Evolutionary conservation across 768 basidiomycete species (phyloP).

Genomic region (Goffeauzyma gilvescens): DNA sequence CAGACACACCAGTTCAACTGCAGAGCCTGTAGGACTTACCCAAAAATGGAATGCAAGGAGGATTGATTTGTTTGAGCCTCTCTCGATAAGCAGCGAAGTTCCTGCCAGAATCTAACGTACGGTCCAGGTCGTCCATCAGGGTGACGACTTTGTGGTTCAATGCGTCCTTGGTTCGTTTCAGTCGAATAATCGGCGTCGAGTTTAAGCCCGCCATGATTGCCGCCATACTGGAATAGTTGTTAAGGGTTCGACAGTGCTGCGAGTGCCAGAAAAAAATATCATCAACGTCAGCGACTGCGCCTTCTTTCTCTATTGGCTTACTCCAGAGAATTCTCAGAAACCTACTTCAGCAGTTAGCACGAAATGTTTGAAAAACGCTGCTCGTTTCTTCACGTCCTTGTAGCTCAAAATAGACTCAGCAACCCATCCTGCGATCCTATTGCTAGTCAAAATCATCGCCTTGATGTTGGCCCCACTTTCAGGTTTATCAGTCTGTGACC

Average conservation of each 20-base stretch:
- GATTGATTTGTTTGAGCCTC: constrained; percentile 59
- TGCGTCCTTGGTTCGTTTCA: constrained; percentile 86
- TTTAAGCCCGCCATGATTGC: constrained; percentile 87
- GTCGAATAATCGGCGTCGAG: constrained; percentile 73
- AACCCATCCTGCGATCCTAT: constrained; percentile 43
- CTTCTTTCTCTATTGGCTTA: not conserved
- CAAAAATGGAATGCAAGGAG: constrained; percentile 91
- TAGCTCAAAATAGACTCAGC: constrained; percentile 85
- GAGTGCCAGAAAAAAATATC: too few relatives aligned
- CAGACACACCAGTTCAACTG: not conserved
- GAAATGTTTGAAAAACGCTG: constrained; percentile 65
- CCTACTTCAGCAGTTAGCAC: constrained; percentile 79
- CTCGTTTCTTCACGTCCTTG: constrained; percentile 64
- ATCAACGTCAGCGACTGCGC: not conserved
- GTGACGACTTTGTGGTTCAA: constrained; percentile 56
- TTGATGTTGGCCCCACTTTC: constrained; percentile 10
- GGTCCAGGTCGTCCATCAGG: constrained; percentile 60
- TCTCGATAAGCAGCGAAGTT: constrained; percentile 85
- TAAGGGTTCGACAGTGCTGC: constrained; percentile 75
- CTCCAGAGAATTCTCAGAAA: constrained; percentile 2
- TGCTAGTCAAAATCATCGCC: constrained; percentile 12
- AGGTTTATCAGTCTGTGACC: constrained; percentile 25
- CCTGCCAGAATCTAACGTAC: constrained; percentile 77
- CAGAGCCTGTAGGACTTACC: constrained; percentile 39
- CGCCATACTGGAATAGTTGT: constrained; percentile 95